Evolutionary conservation across 257 asterid species (phyloP).

Genomic region (Cynanchum wilfordii): DNA sequence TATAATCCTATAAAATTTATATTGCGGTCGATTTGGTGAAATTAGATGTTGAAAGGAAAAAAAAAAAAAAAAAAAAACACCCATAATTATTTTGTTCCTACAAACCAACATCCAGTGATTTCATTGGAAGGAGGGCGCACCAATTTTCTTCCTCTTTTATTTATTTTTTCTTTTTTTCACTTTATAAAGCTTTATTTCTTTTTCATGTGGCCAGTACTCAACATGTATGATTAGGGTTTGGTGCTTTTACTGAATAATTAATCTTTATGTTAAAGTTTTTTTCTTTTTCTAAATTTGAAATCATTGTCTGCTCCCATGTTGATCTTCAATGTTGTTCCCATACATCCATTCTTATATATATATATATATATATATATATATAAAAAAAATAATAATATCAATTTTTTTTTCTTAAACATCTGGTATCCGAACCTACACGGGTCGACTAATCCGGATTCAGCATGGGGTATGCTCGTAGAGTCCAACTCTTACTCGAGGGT

Average conservation of each 20-base stretch:
- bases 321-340: neutral
- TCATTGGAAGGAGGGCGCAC: constrained; percentile 17
- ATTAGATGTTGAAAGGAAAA: too few relatives aligned
- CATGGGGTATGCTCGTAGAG: too few relatives aligned
- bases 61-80: neutral
- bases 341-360: too few relatives aligned
- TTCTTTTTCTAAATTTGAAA: constrained; percentile 1
- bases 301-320: neutral
- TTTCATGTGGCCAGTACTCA: constrained; percentile 28
- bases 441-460: too few relatives aligned
- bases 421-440: too few relatives aligned
- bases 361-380: too few relatives aligned
- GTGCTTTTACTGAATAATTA: neutral
- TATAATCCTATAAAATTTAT: too few relatives aligned
- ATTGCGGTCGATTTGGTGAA: too few relatives aligned
- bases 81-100: constrained; percentile 20
- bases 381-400: too few relatives aligned
- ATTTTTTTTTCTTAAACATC: too few relatives aligned
- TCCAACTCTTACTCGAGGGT: too few relatives aligned
- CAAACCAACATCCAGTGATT: neutral
- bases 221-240: constrained; percentile 6
- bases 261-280: neutral
- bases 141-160: constrained; percentile 21
- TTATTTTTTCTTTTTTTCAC: constrained; percentile 24
- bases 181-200: constrained; percentile 12